These are phyloP conservation scores for Westerdykella aurantiaca DNA, from an alignment of 2,329 filamentous ascomycete genomes.

Conservation along the genomic window DNA sequence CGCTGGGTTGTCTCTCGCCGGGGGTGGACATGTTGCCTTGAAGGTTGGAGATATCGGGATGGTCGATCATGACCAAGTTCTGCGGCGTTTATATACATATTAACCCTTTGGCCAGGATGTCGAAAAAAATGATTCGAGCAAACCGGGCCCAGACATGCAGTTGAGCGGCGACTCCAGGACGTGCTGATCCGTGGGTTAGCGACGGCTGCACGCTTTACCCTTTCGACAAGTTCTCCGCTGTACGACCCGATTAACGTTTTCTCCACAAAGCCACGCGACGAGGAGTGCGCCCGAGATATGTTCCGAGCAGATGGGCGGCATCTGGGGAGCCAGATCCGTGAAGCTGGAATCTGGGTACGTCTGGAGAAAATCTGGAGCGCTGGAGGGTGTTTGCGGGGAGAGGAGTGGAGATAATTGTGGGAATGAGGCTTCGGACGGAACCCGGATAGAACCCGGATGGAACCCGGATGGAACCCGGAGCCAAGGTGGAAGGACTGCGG, in stretches of 20 bases:
- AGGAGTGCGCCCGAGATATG: too few species aligned
- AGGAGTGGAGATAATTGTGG: conserved; percentile 1
- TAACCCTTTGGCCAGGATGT: conserved; percentile 1
- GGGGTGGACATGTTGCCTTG: conserved; percentile 11
- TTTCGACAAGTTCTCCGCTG: too few species aligned
- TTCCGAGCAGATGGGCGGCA: too few species aligned
- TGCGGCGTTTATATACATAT: conserved; percentile 6
- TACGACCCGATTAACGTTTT: too few species aligned
- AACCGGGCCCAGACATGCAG: conserved; percentile 1
- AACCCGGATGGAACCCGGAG: conserved; percentile 15
- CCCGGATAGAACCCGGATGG: conserved; percentile 2
- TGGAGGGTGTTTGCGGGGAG: too few species aligned
- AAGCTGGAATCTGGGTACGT: too few species aligned
- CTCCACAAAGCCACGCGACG: too few species aligned
- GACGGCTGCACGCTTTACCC: conserved; percentile 7
- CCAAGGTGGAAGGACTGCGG: conserved; percentile 12
- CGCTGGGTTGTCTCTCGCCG: background rate
- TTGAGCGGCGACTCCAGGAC: background rate
- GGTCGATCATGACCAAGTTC: background rate
- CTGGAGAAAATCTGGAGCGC: too few species aligned
- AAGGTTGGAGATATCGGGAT: background rate
- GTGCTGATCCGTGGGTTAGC: conserved; percentile 15
- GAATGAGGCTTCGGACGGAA: background rate
- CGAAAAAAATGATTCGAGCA: conserved; percentile 13
- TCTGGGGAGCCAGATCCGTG: too few species aligned